Conservation (phyloP, 73 alveolate genomes). For the Paramecium tetraurelia region DNA sequence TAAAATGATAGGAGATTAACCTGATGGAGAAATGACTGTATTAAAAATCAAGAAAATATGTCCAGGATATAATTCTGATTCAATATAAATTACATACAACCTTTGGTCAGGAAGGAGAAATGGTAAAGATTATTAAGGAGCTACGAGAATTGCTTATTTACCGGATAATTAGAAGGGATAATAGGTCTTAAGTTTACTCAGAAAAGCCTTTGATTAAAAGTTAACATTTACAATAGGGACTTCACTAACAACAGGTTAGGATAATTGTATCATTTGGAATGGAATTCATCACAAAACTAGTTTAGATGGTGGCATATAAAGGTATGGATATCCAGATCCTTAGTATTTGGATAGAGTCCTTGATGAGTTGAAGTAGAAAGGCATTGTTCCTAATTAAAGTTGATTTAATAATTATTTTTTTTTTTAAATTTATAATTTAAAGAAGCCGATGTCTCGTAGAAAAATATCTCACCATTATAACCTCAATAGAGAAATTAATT, state of each 20-base stretch:
- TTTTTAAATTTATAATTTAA: not conserved
- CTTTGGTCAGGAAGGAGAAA: slow-evolving; percentile 66
- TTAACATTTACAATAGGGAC: slow-evolving; percentile 93
- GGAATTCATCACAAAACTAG: slow-evolving; percentile 94
- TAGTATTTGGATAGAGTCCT: slow-evolving; percentile 89
- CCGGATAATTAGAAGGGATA: slow-evolving; percentile 92
- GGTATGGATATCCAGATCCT: slow-evolving; percentile 96
- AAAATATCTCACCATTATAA: not conserved
- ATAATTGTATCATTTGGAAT: slow-evolving; percentile 88
- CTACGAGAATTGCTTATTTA: slow-evolving; percentile 84
- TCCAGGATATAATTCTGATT: slow-evolving; percentile 68
- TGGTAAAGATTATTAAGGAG: slow-evolving; percentile 82
- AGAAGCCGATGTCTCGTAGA: not conserved
- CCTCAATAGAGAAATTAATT: slow-evolving; percentile 42
- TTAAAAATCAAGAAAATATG: slow-evolving; percentile 10
- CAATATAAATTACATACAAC: slow-evolving; percentile 73
- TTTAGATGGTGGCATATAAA: slow-evolving; percentile 85
- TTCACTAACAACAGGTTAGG: slow-evolving; percentile 92
- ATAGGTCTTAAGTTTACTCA: slow-evolving; percentile 78
- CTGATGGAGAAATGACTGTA: slow-evolving; percentile 83
- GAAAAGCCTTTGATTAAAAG: slow-evolving; percentile 86
- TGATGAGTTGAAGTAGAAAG: slow-evolving; percentile 88
- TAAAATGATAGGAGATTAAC: slow-evolving; percentile 80
- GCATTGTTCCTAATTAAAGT: not conserved
- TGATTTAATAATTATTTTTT: not conserved